phyloP scores from a whole-genome alignment of 257 asterid species.

The Linderniella brevidens region DNA sequence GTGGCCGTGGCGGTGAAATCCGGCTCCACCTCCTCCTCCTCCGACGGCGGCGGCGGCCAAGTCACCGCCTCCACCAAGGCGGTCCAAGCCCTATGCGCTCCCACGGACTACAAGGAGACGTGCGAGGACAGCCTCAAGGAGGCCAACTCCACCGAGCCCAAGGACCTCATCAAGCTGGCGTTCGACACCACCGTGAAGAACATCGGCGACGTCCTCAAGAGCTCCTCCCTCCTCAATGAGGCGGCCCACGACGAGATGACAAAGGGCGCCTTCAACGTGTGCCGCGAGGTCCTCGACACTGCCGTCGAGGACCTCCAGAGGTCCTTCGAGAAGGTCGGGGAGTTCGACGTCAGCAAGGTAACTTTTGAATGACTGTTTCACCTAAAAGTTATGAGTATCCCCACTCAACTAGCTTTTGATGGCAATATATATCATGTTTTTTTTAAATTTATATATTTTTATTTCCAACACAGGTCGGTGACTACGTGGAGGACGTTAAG shows the following conservation, averaged over 20 bases:
- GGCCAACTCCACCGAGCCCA: constrained; percentile 41
- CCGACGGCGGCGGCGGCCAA: not conserved
- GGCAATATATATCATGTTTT: too few relatives aligned
- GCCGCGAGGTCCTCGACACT: constrained; percentile 26
- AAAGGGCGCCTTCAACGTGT: constrained; percentile 26
- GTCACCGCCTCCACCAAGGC: constrained; percentile 18
- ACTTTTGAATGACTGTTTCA: too few relatives aligned
- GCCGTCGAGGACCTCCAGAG: constrained; percentile 43
- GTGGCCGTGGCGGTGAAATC: constrained; percentile 20
- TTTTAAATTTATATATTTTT: too few relatives aligned
- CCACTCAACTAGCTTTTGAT: too few relatives aligned
- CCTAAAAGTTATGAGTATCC: too few relatives aligned
- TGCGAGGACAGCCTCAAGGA: constrained; percentile 30
- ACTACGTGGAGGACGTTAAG: constrained; percentile 23
- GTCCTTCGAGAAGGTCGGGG: constrained; percentile 16
- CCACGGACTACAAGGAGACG: constrained; percentile 36
- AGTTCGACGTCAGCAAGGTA: constrained; percentile 10
- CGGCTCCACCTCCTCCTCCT: constrained; percentile 2
- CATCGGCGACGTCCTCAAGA: constrained; percentile 18
- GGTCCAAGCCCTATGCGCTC: constrained; percentile 26
- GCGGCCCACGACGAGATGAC: constrained; percentile 36
- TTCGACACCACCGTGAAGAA: constrained; percentile 18
- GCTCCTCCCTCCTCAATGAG: constrained; percentile 21
- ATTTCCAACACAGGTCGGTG: constrained; percentile 4
- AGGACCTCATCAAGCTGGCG: constrained; percentile 33